Base-by-base conservation (phyloP, 331 rosid species). In the Acacia pycnantha region DNA sequence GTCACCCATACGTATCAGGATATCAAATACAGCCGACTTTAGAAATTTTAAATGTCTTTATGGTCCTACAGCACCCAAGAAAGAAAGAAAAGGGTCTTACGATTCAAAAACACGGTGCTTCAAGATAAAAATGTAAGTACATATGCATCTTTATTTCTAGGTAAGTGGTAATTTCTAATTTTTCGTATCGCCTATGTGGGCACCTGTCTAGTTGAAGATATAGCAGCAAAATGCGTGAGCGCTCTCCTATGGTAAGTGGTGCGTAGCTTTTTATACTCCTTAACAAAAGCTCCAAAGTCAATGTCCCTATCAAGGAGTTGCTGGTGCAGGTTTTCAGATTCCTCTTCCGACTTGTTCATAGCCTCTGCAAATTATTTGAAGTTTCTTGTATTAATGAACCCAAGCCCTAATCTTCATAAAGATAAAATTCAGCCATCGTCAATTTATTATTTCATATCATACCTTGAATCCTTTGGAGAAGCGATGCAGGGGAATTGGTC, bases 221-320 rank as follows among this genome's bases (percentile, higher is more conserved):
- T 88, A 15, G 97, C 95, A 2, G 97, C 87, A 66, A 94, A 87
- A 74, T 92, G 97, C 64, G 86, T 44, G 21, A 92, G 93, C 14
- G 92, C 92, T 64, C 87, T 92, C 82, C 72, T 85, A 87, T 92
- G 95, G 86, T 86, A 92, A 58, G 75, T 74, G 7, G 83, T 66
- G 26, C 97, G 94, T 13, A 86, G 91, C 88, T 84, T 88, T 84
- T 89, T 94, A 91, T 92, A 90, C 67, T 90, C 90, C 81, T 86
- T 87, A 72, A 90, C 59, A 70, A 92, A 94, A 11, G 87, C 22
- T 31, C 82, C 85, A 41, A 87, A 74, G 47, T 94, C 95, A 8
- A 89, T 85, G 75, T 94, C 95, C 79, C 81, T 74, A 13, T 86
- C 86, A 16, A 94, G 88, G 29, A 90, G 82, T 86, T 88, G 90